These are phyloP conservation scores for Cardamine occulta DNA, from an alignment of 345 rosid species.

Conservation along the genomic window DNA sequence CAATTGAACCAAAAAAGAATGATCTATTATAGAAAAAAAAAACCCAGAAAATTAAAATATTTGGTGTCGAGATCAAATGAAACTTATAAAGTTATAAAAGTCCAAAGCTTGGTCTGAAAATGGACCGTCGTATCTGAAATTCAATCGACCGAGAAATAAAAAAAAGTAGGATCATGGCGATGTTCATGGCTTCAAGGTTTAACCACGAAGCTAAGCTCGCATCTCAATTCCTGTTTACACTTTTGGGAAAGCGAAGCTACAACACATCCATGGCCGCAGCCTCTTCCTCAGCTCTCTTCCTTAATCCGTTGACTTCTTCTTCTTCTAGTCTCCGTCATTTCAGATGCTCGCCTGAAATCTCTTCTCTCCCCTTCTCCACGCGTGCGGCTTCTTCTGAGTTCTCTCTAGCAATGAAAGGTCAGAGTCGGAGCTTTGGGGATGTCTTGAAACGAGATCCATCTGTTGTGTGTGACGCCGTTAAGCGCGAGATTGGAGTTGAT, in stretches of 20 bases:
- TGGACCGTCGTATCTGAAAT: conserved; percentile 30
- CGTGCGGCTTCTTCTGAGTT: conserved; percentile 15
- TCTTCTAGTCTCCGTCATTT: conserved; percentile 45
- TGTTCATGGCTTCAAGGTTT: conserved; percentile 37
- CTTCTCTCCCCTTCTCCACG: conserved; percentile 38
- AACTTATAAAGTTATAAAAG: not conserved
- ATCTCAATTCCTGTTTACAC: conserved; percentile 23
- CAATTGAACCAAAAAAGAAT: too few species aligned
- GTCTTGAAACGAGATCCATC: conserved; percentile 44
- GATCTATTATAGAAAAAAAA: too few species aligned
- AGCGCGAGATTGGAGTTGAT: conserved; percentile 59
- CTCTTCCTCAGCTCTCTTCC: conserved; percentile 46
- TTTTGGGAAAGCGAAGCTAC: conserved; percentile 24
- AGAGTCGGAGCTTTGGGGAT: conserved; percentile 26
- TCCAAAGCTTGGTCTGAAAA: conserved; percentile 27
- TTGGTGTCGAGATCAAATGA: conserved; percentile 5
- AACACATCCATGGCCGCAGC: conserved; percentile 35
- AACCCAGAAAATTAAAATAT: not conserved
- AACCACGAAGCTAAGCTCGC: conserved; percentile 31
- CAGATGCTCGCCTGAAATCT: conserved; percentile 35
- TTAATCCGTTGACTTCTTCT: conserved; percentile 54
- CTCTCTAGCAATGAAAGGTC: conserved; percentile 38
- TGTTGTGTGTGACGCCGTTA: conserved; percentile 66
- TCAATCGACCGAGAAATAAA: conserved; percentile 4
- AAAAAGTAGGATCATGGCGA: conserved; percentile 34